Percentiles rank a stretch among this genome's conserved stretches.
phyloP scores from a whole-genome alignment of 129 eudicot species.

The Artemisia argyi region DNA sequence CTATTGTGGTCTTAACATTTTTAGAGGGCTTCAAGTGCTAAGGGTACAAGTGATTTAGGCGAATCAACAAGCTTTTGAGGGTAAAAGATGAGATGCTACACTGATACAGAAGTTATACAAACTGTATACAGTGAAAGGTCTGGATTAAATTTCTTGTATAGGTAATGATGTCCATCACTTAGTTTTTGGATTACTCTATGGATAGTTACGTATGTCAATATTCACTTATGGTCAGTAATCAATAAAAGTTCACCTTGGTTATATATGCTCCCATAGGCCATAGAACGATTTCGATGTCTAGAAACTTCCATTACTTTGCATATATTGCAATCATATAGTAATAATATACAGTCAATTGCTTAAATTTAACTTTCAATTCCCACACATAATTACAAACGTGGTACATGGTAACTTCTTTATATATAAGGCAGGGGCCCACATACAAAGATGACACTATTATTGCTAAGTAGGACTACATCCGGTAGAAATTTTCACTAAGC shows the following conservation, averaged over 20 bases:
- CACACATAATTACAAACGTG: not conserved
- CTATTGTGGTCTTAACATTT: too few relatives aligned
- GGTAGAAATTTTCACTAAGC: not conserved
- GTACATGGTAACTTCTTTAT: not conserved
- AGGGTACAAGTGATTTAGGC: too few relatives aligned
- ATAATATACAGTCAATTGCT: not conserved
- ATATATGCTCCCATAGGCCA: not conserved
- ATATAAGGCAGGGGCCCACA: not conserved
- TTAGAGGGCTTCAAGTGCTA: too few relatives aligned
- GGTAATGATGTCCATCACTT: not conserved
- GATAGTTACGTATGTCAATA: not conserved
- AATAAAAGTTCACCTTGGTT: not conserved
- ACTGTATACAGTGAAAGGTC: not conserved
- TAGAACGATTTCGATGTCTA: not conserved
- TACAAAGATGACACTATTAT: constrained; percentile 12
- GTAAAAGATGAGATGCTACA: not conserved
- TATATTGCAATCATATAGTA: too few relatives aligned
- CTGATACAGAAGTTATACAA: not conserved
- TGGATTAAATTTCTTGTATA: not conserved
- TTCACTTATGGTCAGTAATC: not conserved
- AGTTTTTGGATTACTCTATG: not conserved
- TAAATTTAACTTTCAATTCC: not conserved
- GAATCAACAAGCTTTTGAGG: too few relatives aligned
- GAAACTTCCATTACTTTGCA: not conserved
- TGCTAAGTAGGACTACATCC: too few relatives aligned